Evolutionary conservation across 2,329 filamentous ascomycete genomes (phyloP).

Genomic region (Blastomyces gilchristii): DNA sequence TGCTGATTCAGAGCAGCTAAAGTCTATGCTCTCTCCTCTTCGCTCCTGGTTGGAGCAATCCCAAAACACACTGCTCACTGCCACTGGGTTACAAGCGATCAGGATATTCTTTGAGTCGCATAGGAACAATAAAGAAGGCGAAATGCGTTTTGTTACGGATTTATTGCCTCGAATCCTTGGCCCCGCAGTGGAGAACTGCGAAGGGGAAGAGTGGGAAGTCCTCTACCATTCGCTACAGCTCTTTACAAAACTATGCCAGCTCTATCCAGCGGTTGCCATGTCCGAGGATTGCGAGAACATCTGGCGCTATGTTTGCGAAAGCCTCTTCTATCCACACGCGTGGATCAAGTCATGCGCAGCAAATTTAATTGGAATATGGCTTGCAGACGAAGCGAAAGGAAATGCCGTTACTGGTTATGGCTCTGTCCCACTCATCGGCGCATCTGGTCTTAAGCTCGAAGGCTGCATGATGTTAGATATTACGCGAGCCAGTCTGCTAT

Average conservation of each 20-base stretch:
- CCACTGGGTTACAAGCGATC: constrained; percentile 70
- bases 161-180: constrained; percentile 47
- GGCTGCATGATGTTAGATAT: constrained; percentile 53
- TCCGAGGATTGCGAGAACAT: constrained; percentile 50
- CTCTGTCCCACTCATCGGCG: constrained; percentile 55
- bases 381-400: constrained; percentile 64
- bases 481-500: constrained; percentile 46
- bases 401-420: constrained; percentile 45
- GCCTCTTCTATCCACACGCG: constrained; percentile 60
- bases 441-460: constrained; percentile 58
- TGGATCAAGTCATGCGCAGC: constrained; percentile 69
- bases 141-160: constrained; percentile 51
- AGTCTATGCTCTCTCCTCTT: constrained; percentile 60
- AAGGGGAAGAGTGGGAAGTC: constrained; percentile 55
- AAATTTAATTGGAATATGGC: constrained; percentile 63
- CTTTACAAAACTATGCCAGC: constrained; percentile 56
- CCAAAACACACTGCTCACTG: constrained; percentile 59
- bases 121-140: constrained; percentile 52
- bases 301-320: constrained; percentile 60
- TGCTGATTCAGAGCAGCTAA: constrained; percentile 60
- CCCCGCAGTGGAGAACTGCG: constrained; percentile 39
- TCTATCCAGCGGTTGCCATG: constrained; percentile 55
- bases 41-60: constrained; percentile 66
- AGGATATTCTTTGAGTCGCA: constrained; percentile 68
- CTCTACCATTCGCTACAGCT: constrained; percentile 64